These are phyloP conservation scores for Elasticomyces elasticus DNA, from an alignment of 495 filamentous ascomycete genomes.

Conservation along the genomic window DNA sequence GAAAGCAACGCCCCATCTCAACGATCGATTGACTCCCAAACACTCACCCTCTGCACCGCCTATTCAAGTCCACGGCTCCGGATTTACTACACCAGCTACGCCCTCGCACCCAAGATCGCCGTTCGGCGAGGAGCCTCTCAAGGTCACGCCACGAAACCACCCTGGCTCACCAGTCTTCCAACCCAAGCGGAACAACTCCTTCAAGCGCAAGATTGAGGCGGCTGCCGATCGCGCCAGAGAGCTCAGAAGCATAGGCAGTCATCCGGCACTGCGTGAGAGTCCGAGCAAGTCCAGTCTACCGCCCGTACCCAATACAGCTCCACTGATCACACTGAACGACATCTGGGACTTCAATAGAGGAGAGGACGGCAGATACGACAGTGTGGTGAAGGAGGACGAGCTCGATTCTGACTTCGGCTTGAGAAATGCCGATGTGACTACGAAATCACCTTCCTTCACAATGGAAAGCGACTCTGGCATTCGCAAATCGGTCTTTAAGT, in stretches of 20 bases:
- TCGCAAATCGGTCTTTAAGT: neutral
- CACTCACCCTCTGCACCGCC: neutral
- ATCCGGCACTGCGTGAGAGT: constrained; percentile 5
- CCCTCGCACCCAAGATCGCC: neutral
- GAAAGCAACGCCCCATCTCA: too few relatives aligned
- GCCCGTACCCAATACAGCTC: neutral
- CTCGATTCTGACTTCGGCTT: too few relatives aligned
- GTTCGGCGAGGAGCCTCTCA: neutral
- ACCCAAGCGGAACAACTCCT: neutral
- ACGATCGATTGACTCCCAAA: too few relatives aligned
- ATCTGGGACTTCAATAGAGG: neutral
- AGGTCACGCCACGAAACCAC: neutral
- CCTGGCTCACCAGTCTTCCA: neutral
- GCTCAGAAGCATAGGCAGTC: neutral
- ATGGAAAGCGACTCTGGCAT: neutral
- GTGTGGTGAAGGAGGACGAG: neutral
- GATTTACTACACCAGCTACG: neutral
- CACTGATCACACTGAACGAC: neutral
- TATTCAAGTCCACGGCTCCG: too few relatives aligned
- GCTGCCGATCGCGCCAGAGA: neutral
- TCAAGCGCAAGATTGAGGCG: neutral
- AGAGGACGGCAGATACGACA: neutral
- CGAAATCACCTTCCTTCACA: neutral
- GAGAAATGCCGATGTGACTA: neutral
- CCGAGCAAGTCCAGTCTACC: neutral